Conservation (phyloP, 2,329 filamentous ascomycete species). For the Cadophora sp. region DNA sequence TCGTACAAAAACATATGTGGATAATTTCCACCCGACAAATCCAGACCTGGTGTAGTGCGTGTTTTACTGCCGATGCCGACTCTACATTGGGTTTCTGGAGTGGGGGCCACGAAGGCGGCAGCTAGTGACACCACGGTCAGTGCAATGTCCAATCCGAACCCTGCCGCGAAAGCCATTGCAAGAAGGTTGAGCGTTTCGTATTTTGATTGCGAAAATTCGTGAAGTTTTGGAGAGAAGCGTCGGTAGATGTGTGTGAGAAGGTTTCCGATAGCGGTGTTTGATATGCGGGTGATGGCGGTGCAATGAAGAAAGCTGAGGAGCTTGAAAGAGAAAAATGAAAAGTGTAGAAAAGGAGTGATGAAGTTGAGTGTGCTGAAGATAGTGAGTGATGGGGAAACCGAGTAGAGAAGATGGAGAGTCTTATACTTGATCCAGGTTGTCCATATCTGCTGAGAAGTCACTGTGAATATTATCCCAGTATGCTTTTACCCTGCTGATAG, state of each 20-base stretch:
- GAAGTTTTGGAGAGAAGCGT: neutral
- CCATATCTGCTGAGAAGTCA: neutral
- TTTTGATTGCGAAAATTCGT: too few species aligned
- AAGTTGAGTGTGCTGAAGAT: neutral
- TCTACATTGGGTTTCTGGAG: neutral
- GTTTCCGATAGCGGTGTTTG: neutral
- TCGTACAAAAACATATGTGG: neutral
- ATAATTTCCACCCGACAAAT: neutral
- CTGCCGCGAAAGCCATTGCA: neutral
- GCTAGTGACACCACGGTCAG: neutral
- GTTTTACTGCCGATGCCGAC: slow-evolving; percentile 1
- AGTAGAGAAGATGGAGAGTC: neutral
- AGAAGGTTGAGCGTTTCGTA: neutral
- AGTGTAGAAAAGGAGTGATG: neutral
- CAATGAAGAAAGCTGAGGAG: neutral
- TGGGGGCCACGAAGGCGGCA: neutral
- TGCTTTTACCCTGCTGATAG: neutral
- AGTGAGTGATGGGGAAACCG: neutral
- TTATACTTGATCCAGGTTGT: neutral
- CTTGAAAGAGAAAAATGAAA: neutral
- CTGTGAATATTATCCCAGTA: neutral
- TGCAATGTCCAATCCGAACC: neutral
- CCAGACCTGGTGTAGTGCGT: neutral
- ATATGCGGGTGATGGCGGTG: neutral
- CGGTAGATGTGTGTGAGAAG: neutral